Evolutionary conservation across 495 filamentous ascomycete species (phyloP).

Genomic region (Coniosporium apollinis): DNA sequence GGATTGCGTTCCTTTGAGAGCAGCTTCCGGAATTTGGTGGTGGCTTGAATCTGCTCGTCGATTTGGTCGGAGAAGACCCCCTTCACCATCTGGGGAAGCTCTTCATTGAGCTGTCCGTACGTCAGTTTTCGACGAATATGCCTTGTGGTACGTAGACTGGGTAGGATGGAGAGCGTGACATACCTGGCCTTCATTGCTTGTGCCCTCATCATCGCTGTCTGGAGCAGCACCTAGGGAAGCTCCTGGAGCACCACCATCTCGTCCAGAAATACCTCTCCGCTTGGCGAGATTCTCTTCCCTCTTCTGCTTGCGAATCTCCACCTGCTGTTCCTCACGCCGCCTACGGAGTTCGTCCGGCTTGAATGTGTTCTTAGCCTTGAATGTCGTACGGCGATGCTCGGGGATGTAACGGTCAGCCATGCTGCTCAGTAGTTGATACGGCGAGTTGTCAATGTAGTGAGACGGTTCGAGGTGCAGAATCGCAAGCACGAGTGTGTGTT

Average conservation of each 20-base stretch:
- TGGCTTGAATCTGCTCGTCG: conserved; percentile 95
- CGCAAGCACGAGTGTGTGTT: no score
- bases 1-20: conserved; percentile 98
- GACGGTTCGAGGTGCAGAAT: no score
- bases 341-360: conserved; percentile 97
- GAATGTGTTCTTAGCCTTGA: conserved; percentile 97
- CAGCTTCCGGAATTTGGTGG: conserved; percentile 95
- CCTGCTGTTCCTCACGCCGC: conserved; percentile 96
- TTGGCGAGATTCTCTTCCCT: conserved; percentile 97
- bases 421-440: no score
- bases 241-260: conserved; percentile 55
- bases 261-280: conserved; percentile 76
- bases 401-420: conserved; percentile 99
- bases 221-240: conserved; percentile 71
- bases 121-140: not conserved
- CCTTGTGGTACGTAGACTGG: no score
- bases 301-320: conserved; percentile 97
- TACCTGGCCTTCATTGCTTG: conserved; percentile 92
- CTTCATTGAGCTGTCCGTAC: conserved; percentile 67
- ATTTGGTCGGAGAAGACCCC: conserved; percentile 98
- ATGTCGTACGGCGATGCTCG: conserved; percentile 96
- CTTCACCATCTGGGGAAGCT: conserved; percentile 93
- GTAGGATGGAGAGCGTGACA: conserved; percentile 27
- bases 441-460: no score
- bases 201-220: conserved; percentile 94